Evolutionary conservation across 2,329 filamentous ascomycete species (phyloP), one percentile per base, ranked within the genome.

Genomic region (Fusarium bactridioides): DNA sequence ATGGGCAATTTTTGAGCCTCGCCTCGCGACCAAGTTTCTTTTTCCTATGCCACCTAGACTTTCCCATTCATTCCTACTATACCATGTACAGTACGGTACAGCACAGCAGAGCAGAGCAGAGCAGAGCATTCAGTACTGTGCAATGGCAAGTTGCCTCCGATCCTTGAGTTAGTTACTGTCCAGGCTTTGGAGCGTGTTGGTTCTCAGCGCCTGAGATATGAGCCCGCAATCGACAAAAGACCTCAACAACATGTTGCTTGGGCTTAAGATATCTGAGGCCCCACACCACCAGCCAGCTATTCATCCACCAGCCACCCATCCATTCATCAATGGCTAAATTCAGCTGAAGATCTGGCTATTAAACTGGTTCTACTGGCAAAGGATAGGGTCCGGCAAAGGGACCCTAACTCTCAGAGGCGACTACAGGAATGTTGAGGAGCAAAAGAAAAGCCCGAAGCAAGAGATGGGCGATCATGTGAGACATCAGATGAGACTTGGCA

Each of bases 141-240:
- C 37, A 44, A 38, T 41, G 27, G 11, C 23, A 44, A 43, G 47
- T 29, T 37, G 27, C 31, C 47, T 35, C 38, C 15, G 8, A 41
- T 45, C 21, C 37, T 48, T 33, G 7, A 33, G 31, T 33, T 31
- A 67, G 44, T 54, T 57, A 58, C 58, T 44, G 66, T 44, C 44
- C 61, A 58, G 43, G 23, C 43, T 33, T 38, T 27, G 50, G 62
- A 25, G 35, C 29, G 35, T 70, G 70, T 73, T 67, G 70, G 66
- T 59, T 56, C 44, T 15, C 41, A 31, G 35, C 58, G 67, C 58
- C 66, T 67, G 70, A 73, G 47, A 64, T 70, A 43, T 73, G 62
- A 73, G 70, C 70, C 70, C 70, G 62, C 58, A 51, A 55, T 38
- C 37, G 54, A 58, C 62, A 68, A 38, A 69, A 55, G 35, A 29